Conservation (phyloP, 345 rosid genomes). For the Cardamine occulta region DNA sequence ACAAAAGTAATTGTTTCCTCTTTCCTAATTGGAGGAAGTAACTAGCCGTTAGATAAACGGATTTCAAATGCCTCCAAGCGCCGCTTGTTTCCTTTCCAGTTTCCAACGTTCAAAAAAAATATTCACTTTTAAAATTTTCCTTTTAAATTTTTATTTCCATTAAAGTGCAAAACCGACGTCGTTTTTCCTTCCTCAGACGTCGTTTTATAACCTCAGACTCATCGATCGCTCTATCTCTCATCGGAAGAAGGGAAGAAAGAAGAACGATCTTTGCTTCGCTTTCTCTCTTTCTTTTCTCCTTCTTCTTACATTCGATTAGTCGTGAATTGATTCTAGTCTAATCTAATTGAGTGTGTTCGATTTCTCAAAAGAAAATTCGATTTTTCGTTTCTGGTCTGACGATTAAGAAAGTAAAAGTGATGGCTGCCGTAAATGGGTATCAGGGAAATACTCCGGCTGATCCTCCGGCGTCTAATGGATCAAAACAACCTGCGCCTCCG, state of each 20-base stretch:
- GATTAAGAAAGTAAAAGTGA: conserved; percentile 34
- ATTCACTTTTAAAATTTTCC: conserved; percentile 5
- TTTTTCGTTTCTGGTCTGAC: not conserved
- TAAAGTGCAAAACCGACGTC: not conserved
- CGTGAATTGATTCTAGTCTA: not conserved
- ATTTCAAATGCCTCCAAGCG: conserved; percentile 21
- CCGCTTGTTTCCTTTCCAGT: too few relatives aligned
- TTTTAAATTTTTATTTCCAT: not conserved
- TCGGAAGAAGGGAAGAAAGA: conserved; percentile 27
- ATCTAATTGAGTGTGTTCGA: not conserved
- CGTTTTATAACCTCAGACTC: conserved; percentile 28
- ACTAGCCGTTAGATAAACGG: conserved; percentile 34
- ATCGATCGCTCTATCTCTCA: not conserved
- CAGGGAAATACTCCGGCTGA: conserved; percentile 71
- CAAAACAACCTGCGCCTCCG: conserved; percentile 60
- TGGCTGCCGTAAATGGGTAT: conserved; percentile 74
- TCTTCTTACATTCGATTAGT: not conserved
- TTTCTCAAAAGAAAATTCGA: not conserved
- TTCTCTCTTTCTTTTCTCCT: conserved; percentile 5
- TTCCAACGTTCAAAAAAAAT: conserved; percentile 31
- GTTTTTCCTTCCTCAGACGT: not conserved
- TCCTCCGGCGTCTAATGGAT: conserved; percentile 46
- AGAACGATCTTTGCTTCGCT: conserved; percentile 22
- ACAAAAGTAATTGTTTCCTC: not conserved
- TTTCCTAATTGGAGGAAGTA: not conserved